phyloP scores from a whole-genome alignment of 1,284 basidiomycete genomes.

The Ceratobasidium sp. region DNA sequence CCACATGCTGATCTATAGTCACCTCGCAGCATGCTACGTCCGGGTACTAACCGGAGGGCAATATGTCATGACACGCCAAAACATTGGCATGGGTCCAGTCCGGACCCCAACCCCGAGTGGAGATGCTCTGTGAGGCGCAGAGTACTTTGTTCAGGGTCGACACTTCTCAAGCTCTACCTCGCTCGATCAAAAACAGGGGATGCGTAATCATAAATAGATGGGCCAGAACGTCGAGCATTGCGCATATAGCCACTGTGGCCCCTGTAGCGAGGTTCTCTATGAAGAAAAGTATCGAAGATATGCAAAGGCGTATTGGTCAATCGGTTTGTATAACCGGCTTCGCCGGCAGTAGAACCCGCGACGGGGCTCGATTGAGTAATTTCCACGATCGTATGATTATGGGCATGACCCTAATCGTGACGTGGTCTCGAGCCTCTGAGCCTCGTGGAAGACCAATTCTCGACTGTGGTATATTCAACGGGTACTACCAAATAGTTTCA shows the following conservation, averaged over 20 bases:
- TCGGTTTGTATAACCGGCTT: neutral
- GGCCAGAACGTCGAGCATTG: neutral
- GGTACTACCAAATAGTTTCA: neutral
- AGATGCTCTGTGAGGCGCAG: slow-evolving; percentile 1
- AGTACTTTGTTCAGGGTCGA: slow-evolving; percentile 10
- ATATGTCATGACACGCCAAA: neutral
- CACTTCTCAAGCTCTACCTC: neutral
- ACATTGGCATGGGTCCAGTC: slow-evolving; percentile 4
- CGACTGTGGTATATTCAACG: neutral
- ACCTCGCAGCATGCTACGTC: neutral
- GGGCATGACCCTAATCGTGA: neutral
- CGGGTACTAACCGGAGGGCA: slow-evolving; percentile 13
- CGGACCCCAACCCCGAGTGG: neutral
- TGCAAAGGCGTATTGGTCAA: neutral
- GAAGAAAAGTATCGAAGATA: neutral
- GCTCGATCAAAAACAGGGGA: slow-evolving; percentile 9
- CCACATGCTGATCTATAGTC: neutral
- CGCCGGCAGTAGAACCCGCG: neutral
- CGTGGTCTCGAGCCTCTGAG: neutral
- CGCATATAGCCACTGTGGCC: neutral
- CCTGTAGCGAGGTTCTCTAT: neutral
- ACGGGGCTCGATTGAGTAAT: neutral
- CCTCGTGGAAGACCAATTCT: neutral
- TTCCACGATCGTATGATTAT: neutral
- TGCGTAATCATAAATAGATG: neutral